These are phyloP conservation scores for Fusarium sororula DNA, from an alignment of 2,329 filamentous ascomycete genomes.

Conservation along the genomic window DNA sequence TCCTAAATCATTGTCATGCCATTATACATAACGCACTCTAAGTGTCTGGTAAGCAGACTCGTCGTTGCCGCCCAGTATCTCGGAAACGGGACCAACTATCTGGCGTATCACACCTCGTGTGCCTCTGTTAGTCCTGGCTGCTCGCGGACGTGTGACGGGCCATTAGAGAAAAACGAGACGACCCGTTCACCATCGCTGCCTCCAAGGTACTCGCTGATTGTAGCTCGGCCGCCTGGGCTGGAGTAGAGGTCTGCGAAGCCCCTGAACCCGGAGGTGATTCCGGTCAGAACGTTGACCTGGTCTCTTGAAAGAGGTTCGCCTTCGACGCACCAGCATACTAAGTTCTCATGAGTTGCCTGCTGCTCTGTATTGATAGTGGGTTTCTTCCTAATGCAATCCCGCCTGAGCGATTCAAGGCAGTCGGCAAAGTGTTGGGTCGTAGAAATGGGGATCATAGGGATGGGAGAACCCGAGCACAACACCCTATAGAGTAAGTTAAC, in stretches of 20 bases:
- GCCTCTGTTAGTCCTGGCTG: background rate
- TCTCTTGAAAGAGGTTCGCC: constrained; percentile 41
- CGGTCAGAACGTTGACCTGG: constrained; percentile 43
- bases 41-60: background rate
- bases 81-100: background rate
- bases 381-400: constrained; percentile 27
- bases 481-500: constrained; percentile 37
- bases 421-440: constrained; percentile 47
- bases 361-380: background rate
- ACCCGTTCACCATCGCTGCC: constrained; percentile 42
- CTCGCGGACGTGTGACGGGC: constrained; percentile 16
- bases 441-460: constrained; percentile 56
- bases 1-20: constrained; percentile 2
- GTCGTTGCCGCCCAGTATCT: constrained; percentile 6
- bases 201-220: constrained; percentile 44
- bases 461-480: constrained; percentile 44
- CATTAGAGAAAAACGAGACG: constrained; percentile 43
- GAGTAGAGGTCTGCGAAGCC: constrained; percentile 40
- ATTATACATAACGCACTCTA: background rate
- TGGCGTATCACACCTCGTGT: background rate
- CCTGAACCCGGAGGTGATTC: constrained; percentile 39
- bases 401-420: constrained; percentile 51
- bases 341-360: background rate
- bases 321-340: constrained; percentile 40
- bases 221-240: constrained; percentile 23